phyloP scores from a whole-genome alignment of 2,329 filamentous ascomycete species.

The Epichloe gansuensis region DNA sequence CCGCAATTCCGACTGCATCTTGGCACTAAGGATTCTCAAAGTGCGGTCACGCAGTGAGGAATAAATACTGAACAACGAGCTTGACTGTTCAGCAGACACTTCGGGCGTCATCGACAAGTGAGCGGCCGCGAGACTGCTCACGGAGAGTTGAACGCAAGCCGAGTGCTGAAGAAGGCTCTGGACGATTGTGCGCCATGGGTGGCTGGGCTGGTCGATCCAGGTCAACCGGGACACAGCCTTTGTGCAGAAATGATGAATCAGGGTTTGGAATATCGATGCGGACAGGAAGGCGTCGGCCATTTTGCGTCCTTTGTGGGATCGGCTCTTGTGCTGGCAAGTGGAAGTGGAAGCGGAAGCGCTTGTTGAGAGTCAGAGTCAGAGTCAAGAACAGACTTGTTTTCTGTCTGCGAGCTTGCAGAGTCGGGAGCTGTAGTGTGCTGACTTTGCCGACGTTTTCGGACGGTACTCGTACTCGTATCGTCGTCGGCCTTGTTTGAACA shows the following conservation, averaged over 20 bases:
- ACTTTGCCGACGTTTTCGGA: not conserved
- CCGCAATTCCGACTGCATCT: constrained; percentile 1
- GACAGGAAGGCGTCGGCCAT: not conserved
- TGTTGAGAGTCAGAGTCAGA: not conserved
- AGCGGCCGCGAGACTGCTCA: constrained; percentile 5
- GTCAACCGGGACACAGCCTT: constrained; percentile 11
- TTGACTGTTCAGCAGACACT: not conserved
- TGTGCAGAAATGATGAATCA: constrained; percentile 10
- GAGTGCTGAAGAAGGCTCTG: constrained; percentile 7
- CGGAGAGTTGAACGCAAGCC: constrained; percentile 9
- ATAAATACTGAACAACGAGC: not conserved
- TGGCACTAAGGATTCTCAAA: constrained; percentile 2
- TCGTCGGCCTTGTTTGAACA: not conserved
- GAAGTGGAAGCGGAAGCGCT: not conserved
- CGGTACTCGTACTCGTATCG: not conserved
- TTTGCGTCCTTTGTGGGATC: not conserved
- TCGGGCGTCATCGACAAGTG: constrained; percentile 5
- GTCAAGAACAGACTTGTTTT: not conserved
- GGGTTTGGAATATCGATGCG: constrained; percentile 6
- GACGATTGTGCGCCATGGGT: constrained; percentile 10
- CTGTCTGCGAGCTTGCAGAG: not conserved
- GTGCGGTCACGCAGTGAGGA: constrained; percentile 2
- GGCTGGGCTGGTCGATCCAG: constrained; percentile 12
- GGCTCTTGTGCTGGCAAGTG: not conserved
- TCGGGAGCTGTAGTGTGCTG: not conserved